Evolutionary conservation across 2,329 filamentous ascomycete species (phyloP), one percentile per base, ranked within the genome.

Genomic region (Pseudogymnoascus sp.): DNA sequence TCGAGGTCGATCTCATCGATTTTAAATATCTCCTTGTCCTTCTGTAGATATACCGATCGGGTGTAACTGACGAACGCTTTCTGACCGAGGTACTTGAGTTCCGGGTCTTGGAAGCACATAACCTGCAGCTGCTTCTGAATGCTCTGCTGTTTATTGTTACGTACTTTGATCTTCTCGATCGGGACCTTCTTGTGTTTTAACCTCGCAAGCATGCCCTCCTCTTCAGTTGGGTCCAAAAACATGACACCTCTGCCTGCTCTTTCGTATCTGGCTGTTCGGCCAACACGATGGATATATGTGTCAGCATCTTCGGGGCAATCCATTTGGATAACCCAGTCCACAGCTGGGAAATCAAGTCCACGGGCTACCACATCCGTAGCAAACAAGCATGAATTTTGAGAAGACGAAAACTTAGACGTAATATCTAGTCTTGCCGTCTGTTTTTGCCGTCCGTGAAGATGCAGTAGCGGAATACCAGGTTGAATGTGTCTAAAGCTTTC

Each of bases 291-390:
- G 67, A 99, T 97, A 70, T 99, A 99, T 0, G 94, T 99, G 70
- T 97, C 94, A 3, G 90, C 89, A 72, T 99, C 93, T 73, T 99
- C 94, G 0, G 94, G 94, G 66, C 90, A 96, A 73, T 99, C 94
- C n/a, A 90, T 82, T 72, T 99, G 94, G n/a, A 99, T 91, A 4
- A 99, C 94, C 89, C 94, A 99, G 73, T 99, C 94, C 0, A 99
- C 94, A 2, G 91, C 88, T 0, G 94, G 94, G 71, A 99, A 97
- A 73, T 99, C 94, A 11, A 99, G 82, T 65, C 94, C 94, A 73
- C 94, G 84, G 0, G 94, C 94, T 3, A 95, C 91, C 5, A 99
- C 91, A 71, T 99, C 94, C 0, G 94, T 99, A 1, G 94, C 91
- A 71, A 99, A 96, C 0, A 99, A 80, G 70, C 94, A 97, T 0